Evolutionary conservation across 345 rosid species (phyloP), one percentile per base, ranked within the genome.

Genomic region (Geranium rotundifolium): DNA sequence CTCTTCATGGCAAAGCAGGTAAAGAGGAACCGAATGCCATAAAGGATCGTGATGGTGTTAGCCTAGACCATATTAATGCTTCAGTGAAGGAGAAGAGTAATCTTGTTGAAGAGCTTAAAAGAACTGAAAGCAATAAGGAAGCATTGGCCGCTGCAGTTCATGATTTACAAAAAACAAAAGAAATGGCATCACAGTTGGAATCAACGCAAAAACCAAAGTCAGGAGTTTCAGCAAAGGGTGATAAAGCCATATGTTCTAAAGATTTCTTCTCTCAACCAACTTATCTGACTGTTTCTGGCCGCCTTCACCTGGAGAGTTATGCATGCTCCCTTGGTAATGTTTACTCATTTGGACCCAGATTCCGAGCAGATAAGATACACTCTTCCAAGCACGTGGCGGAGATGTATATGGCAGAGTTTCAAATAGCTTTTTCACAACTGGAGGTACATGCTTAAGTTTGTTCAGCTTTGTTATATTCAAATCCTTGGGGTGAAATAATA

Each of bases 281-380:
- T 63, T 85, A 75, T 64, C 78, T 89, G 56, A 82, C 90, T 49
- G 84, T 67, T 55, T 84, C 97, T 19, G 96, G 99, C 46, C 84
- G 78, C 66, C 83, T 83, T 71, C 97, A 84, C 82, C 76, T 93
- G 63, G 96, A 86, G 77, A 87, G 99, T 75, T 88, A 80, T 69
- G 96, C 97, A 12, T 83, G 87, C 77, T 85, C 91, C 19, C 86
- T 93, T 61, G 99, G 99, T 65, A 80, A 90, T 65, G 96, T 93
- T 57, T 93, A 87, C 75, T 72, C 99, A 16, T 79, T 88, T 31
- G 97, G 97, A 66, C 92, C 97, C 54, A 80, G 89, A 71, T 93
- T 86, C 66, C 68, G 30, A 50, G 96, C 95, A 58, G 84, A 80
- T 72, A 77, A 79, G 69, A 69, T 56, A n/a, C 77, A 77, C 50